Evolutionary conservation across 169 alveolate genomes (phyloP).

Genomic region (Theileria sp.): DNA sequence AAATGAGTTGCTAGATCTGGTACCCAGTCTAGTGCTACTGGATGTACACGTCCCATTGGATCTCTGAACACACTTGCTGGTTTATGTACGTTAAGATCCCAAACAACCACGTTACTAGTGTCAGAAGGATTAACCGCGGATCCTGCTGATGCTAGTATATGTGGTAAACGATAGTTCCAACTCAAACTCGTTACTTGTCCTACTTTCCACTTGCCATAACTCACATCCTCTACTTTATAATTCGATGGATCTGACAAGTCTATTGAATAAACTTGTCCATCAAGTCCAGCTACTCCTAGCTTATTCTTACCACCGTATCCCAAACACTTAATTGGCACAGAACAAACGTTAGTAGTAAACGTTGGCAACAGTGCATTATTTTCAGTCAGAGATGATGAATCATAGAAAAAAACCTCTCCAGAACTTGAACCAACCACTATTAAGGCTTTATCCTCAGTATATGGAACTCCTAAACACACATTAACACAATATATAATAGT

Average conservation of each 20-base stretch:
- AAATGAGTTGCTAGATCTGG: conserved; percentile 83
- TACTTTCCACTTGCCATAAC: conserved; percentile 67
- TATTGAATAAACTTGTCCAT: conserved; percentile 53
- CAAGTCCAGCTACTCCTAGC: conserved; percentile 63
- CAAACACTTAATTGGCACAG: conserved; percentile 38
- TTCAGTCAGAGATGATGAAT: conserved; percentile 33
- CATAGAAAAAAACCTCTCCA: conserved; percentile 52
- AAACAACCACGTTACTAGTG: conserved; percentile 75
- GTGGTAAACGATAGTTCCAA: conserved; percentile 81
- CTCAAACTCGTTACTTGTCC: conserved; percentile 63
- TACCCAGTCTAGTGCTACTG: conserved; percentile 80
- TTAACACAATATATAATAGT: not conserved
- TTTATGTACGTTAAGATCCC: conserved; percentile 82
- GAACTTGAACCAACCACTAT: conserved; percentile 40
- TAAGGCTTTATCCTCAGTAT: conserved; percentile 25
- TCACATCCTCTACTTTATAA: conserved; percentile 33
- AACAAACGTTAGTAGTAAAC: conserved; percentile 40
- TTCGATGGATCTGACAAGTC: conserved; percentile 42
- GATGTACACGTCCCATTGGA: conserved; percentile 78
- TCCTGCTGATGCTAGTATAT: conserved; percentile 78
- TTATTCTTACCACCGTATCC: conserved; percentile 50
- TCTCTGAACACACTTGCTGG: conserved; percentile 83
- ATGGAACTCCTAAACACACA: not conserved
- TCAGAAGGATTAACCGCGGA: conserved; percentile 65
- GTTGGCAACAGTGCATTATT: conserved; percentile 19